Conservation (phyloP, 2,329 filamentous ascomycete species). For the Fusarium musae region DNA sequence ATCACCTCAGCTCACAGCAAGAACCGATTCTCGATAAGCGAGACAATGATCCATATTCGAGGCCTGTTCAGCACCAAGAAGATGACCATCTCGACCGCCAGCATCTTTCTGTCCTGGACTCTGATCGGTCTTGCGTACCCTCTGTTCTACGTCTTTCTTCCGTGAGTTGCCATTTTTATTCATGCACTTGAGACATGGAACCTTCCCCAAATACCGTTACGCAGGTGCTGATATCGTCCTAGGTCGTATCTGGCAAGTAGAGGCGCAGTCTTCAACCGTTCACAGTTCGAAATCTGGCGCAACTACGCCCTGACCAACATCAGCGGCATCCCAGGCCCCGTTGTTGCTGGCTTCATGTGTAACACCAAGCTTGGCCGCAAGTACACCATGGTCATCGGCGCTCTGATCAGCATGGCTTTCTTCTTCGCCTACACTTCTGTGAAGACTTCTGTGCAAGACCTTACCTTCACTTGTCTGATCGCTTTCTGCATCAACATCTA, state of each 20-base stretch:
- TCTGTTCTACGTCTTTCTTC: slow-evolving; percentile 79
- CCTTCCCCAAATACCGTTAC: too few relatives aligned
- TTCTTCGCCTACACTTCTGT: slow-evolving; percentile 22
- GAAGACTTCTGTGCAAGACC: slow-evolving; percentile 19
- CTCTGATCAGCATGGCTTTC: slow-evolving; percentile 8
- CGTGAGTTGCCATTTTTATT: slow-evolving; percentile 50
- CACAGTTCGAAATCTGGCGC: slow-evolving; percentile 18
- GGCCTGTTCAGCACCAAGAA: slow-evolving; percentile 18
- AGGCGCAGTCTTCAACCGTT: neutral
- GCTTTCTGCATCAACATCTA: slow-evolving; percentile 77
- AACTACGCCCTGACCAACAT: slow-evolving; percentile 68
- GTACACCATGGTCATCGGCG: slow-evolving; percentile 22
- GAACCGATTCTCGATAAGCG: slow-evolving; percentile 49
- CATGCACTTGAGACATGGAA: neutral
- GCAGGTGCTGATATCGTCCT: neutral
- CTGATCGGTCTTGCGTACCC: slow-evolving; percentile 79
- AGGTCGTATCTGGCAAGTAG: slow-evolving; percentile 63
- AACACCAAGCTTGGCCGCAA: slow-evolving; percentile 13
- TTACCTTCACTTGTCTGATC: slow-evolving; percentile 19
- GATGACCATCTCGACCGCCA: slow-evolving; percentile 8
- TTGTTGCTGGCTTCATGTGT: slow-evolving; percentile 75
- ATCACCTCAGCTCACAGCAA: slow-evolving; percentile 48
- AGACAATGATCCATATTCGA: neutral
- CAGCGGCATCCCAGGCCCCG: slow-evolving; percentile 73
- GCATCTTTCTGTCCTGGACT: slow-evolving; percentile 42